phyloP scores from a whole-genome alignment of 805 yeast genomes.

The Torulaspora gathmanii region DNA sequence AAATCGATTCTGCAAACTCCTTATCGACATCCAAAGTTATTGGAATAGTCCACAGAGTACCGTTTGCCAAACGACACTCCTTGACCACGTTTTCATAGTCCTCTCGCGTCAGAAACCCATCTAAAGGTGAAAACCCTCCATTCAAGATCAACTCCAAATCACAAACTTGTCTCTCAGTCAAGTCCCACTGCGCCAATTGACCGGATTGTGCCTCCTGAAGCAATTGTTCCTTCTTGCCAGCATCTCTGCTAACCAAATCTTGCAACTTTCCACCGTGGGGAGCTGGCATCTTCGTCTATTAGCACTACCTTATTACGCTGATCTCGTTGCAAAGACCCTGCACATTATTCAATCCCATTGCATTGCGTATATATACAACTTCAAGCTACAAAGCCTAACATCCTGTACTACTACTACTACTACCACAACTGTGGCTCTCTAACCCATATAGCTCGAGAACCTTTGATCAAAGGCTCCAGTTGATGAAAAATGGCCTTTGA shows the following conservation, averaged over 20 bases:
- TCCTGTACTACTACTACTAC: neutral
- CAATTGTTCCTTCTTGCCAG: conserved; percentile 50
- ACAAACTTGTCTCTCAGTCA: conserved; percentile 87
- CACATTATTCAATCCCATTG: neutral
- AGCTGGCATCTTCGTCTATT: conserved; percentile 46
- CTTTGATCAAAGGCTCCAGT: neutral
- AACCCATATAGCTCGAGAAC: too few species aligned
- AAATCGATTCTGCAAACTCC: conserved; percentile 42
- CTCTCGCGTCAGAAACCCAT: conserved; percentile 57
- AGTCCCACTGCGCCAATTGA: conserved; percentile 38
- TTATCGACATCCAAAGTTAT: conserved; percentile 76
- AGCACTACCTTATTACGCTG: too few species aligned
- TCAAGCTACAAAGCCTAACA: neutral
- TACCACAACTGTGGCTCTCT: conserved; percentile 7
- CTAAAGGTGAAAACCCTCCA: conserved; percentile 89
- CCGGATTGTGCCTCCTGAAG: conserved; percentile 51
- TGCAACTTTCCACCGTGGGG: conserved; percentile 93
- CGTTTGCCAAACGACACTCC: conserved; percentile 65
- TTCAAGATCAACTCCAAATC: conserved; percentile 86
- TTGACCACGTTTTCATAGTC: conserved; percentile 64
- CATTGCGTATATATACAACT: neutral
- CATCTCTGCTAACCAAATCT: conserved; percentile 81
- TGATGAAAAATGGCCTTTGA: neutral
- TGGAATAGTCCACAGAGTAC: conserved; percentile 87
- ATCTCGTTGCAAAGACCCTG: neutral